Evolutionary conservation across 2,329 filamentous ascomycete genomes (phyloP).

Genomic region (Xylaria sp.): DNA sequence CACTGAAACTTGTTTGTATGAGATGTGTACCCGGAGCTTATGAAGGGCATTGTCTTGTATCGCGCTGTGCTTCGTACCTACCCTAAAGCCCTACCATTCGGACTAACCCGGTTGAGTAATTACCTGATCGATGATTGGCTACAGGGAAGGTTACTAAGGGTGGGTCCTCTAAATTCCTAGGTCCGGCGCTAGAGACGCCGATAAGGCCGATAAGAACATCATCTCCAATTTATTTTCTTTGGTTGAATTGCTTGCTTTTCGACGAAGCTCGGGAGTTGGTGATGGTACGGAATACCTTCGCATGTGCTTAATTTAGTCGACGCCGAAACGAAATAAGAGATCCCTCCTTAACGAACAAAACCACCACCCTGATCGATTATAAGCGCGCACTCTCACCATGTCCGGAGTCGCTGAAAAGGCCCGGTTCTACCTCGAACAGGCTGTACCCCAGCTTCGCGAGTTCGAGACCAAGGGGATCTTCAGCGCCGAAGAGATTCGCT

Average conservation of each 20-base stretch:
- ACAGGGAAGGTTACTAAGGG: background rate
- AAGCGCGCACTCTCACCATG: slow-evolving; percentile 46
- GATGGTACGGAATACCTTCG: background rate
- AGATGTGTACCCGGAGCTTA: no score
- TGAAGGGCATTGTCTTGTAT: no score
- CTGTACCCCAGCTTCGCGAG: slow-evolving; percentile 85
- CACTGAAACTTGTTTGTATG: no score
- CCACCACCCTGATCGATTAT: no score
- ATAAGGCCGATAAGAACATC: slow-evolving; percentile 17
- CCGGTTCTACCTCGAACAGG: slow-evolving; percentile 88
- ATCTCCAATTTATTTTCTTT: slow-evolving; percentile 20
- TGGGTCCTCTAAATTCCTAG: background rate
- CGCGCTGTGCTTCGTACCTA: background rate
- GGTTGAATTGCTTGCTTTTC: slow-evolving; percentile 4
- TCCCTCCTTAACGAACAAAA: background rate
- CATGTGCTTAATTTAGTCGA: background rate
- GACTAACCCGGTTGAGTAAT: background rate
- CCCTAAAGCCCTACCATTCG: no score
- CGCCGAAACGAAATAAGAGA: background rate
- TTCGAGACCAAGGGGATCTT: slow-evolving; percentile 92
- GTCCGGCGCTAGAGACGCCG: background rate
- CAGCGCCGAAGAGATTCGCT: slow-evolving; percentile 79
- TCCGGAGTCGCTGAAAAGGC: slow-evolving; percentile 86
- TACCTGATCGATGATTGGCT: background rate
- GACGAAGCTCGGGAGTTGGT: background rate